phyloP scores from a whole-genome alignment of 768 basidiomycete species.

The Termitomyces eurrhizus region DNA sequence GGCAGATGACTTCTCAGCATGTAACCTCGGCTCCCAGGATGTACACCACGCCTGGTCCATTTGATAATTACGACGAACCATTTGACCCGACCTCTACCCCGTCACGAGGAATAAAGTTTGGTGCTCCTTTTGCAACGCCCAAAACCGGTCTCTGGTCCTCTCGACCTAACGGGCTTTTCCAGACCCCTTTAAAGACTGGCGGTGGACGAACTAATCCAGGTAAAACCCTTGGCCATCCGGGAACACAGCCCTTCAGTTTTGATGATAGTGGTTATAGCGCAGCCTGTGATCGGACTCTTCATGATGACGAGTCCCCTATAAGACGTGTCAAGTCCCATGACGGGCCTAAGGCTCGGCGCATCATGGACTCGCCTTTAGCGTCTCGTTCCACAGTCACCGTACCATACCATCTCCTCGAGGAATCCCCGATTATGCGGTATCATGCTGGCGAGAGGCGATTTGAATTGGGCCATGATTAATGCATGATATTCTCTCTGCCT shows the following conservation, averaged over 20 bases:
- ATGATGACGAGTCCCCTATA: slow-evolving; percentile 53
- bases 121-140: slow-evolving; percentile 56
- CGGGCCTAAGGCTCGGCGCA: slow-evolving; percentile 25
- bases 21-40: slow-evolving; percentile 33
- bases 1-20: slow-evolving; percentile 53
- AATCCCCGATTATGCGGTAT: slow-evolving; percentile 31
- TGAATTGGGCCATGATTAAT: slow-evolving; percentile 2
- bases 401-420: slow-evolving; percentile 23
- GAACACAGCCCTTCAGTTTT: slow-evolving; percentile 23
- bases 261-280: slow-evolving; percentile 25
- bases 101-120: slow-evolving; percentile 70
- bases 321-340: slow-evolving; percentile 36
- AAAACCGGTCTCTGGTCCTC: slow-evolving; percentile 49
- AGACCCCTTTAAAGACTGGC: slow-evolving; percentile 45
- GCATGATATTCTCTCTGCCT: not conserved
- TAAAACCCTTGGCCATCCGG: slow-evolving; percentile 25
- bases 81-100: slow-evolving; percentile 82
- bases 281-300: slow-evolving; percentile 21
- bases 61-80: slow-evolving; percentile 42
- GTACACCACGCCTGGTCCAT: slow-evolving; percentile 36
- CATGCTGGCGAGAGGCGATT: slow-evolving; percentile 11
- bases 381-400: slow-evolving; percentile 17
- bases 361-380: slow-evolving; percentile 30
- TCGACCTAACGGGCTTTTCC: slow-evolving; percentile 41
- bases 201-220: slow-evolving; percentile 26